Base-by-base conservation (phyloP, 352 stramenopile species). In the Phytophthora pisi region DNA sequence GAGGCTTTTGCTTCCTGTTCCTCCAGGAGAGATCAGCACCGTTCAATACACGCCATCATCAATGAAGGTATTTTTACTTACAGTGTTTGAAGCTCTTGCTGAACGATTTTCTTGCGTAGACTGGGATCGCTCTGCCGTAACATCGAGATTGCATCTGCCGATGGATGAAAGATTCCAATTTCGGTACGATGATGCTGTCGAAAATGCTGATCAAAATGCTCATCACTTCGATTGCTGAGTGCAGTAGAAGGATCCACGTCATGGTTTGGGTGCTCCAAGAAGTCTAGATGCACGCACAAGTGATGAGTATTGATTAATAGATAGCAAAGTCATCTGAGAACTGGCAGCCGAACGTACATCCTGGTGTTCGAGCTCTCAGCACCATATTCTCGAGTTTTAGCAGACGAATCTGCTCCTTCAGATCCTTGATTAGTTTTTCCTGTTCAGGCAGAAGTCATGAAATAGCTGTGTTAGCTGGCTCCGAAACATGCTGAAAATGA, bases 351-450 rank as follows among this genome's bases (percentile, higher is more conserved):
- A 36, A 9, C 80, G 16, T 57, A 92, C 81, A 92, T 55, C 84
- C 84, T 58, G 84, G 84, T 7, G 82, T 90, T 50, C 68, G 68
- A 18, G 82, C 85, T 24, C 84, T 75, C 9, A 93, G 71, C 78
- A 89, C 86, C 62, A 80, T 79, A 30, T 93, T 93, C 62, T 93
- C 84, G 4, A 85, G 64, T 58, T 88, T 86, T 11, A 93, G 70
- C 38, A 85, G 51, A 10, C 83, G 71, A 30, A 93, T 93, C 50
- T 93, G 70, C 40, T 88, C 82, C 50, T 81, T 88, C 31, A 93
- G 59, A 36, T 89, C 81, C 62, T 75, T 70, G 20, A 93, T 89
- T 7, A 93, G 70, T 38, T 91, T 89, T 57, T 93, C 84, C 82
- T 91, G 47, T 18, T 40, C n/a, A 2, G 6, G 23, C 8, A 9